These are phyloP conservation scores for Ganoderma lucidum DNA, from an alignment of 1,284 basidiomycete species.

Conservation along the genomic window DNA sequence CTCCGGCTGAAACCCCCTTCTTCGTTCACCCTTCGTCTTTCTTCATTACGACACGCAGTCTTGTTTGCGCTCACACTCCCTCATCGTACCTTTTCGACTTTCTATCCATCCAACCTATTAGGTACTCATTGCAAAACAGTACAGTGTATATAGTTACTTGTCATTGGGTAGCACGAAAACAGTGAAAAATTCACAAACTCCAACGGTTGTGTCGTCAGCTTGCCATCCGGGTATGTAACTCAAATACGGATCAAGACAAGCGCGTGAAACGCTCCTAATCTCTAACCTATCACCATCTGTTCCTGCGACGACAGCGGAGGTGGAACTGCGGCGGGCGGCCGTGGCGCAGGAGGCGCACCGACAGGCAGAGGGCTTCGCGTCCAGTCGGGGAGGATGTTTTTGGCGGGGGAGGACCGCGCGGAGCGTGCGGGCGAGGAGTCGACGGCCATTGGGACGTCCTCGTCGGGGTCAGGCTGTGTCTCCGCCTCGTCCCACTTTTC, in stretches of 20 bases:
- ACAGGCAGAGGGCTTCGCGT: slow-evolving; percentile 66
- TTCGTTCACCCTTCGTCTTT: slow-evolving; percentile 6
- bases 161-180: slow-evolving; percentile 25
- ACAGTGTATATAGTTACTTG: slow-evolving; percentile 31
- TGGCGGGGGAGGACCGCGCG: slow-evolving; percentile 35
- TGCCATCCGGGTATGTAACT: neutral
- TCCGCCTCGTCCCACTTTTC: slow-evolving; percentile 88
- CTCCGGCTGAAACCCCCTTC: neutral
- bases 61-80: neutral
- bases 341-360: slow-evolving; percentile 68
- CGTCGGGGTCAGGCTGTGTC: slow-evolving; percentile 46
- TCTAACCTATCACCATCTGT: slow-evolving; percentile 40
- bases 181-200: slow-evolving; percentile 3
- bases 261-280: too few relatives aligned
- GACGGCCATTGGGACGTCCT: slow-evolving; percentile 43
- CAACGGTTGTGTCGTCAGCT: too few relatives aligned
- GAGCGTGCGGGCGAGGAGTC: slow-evolving; percentile 21
- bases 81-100: neutral
- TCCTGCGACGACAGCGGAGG: slow-evolving; percentile 37
- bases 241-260: neutral
- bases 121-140: slow-evolving; percentile 25
- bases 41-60: neutral
- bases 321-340: slow-evolving; percentile 23
- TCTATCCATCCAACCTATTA: slow-evolving; percentile 1
- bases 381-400: slow-evolving; percentile 79